Conservation (phyloP, 148 eudicot species). For the Spergularia bocconei region DNA sequence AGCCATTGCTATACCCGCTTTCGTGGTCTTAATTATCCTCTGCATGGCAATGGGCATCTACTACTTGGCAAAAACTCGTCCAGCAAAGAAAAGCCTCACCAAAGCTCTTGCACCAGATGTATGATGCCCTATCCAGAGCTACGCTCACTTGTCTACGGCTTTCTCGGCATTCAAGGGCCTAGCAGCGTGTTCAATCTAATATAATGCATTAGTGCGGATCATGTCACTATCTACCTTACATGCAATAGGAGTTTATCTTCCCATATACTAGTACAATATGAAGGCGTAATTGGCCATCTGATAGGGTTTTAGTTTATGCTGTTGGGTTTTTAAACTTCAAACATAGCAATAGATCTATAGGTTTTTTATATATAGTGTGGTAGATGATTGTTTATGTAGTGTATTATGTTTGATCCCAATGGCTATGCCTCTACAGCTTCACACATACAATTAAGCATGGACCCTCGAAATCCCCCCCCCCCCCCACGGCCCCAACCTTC, state of each 20-base stretch:
- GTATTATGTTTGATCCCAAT: too few species aligned
- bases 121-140: constrained; percentile 6
- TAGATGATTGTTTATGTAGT: too few species aligned
- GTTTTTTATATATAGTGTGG: too few species aligned
- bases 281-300: not conserved
- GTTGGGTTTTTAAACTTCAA: not conserved
- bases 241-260: not conserved
- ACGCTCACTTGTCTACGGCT: not conserved
- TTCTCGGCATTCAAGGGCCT: not conserved
- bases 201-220: not conserved
- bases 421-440: too few species aligned
- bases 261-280: not conserved
- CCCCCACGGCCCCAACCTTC: too few species aligned
- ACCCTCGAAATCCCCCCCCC: too few species aligned
- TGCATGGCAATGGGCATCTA: constrained; percentile 49
- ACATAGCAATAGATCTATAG: not conserved
- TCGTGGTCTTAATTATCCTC: constrained; percentile 36
- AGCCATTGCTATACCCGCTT: constrained; percentile 30
- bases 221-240: not conserved
- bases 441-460: too few species aligned
- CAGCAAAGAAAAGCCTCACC: constrained; percentile 30
- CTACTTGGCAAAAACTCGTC: constrained; percentile 41
- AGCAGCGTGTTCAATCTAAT: not conserved
- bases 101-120: constrained; percentile 35
- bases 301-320: not conserved